Percentiles rank a stretch among this genome's conserved stretches.
These are phyloP conservation scores for Trichomonas vaginalis DNA, from an alignment of 208 protist species.

Conservation along the genomic window DNA sequence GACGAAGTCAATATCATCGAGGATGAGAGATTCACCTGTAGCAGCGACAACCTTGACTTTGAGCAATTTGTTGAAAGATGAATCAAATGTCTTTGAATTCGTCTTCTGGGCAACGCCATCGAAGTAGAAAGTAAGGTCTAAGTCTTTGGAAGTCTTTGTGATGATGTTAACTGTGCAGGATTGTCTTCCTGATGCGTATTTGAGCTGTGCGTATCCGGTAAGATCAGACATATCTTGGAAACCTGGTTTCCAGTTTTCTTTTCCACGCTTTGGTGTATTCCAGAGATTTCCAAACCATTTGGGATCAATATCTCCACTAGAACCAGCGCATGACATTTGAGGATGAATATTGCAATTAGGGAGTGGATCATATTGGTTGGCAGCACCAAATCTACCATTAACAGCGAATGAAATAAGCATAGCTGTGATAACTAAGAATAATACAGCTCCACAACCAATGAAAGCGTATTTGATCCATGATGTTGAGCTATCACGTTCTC, in stretches of 20 bases:
- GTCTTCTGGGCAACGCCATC: constrained; percentile 25
- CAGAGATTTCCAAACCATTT: background rate
- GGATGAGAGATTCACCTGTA: constrained; percentile 19
- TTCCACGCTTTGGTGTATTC: constrained; percentile 22
- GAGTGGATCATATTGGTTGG: too few relatives aligned
- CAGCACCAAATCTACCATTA: too few relatives aligned
- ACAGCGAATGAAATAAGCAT: too few relatives aligned
- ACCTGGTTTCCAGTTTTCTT: background rate
- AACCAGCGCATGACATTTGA: too few relatives aligned
- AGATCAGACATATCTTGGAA: constrained; percentile 35
- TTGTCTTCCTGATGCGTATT: constrained; percentile 31
- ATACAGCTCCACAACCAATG: too few relatives aligned
- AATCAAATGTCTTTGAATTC: background rate
- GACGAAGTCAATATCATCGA: constrained; percentile 42
- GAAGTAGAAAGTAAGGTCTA: constrained; percentile 32
- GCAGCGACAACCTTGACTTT: constrained; percentile 17
- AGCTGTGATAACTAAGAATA: too few relatives aligned
- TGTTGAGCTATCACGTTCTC: too few relatives aligned
- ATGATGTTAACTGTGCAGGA: constrained; percentile 8
- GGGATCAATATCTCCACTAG: background rate
- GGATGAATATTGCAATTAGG: too few relatives aligned
- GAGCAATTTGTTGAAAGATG: background rate
- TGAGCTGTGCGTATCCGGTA: constrained; percentile 30
- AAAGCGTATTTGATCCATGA: too few relatives aligned
- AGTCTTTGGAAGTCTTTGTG: background rate